Evolutionary conservation across 106 monocot species (phyloP).

Genomic region (Cymbidium sinense): DNA sequence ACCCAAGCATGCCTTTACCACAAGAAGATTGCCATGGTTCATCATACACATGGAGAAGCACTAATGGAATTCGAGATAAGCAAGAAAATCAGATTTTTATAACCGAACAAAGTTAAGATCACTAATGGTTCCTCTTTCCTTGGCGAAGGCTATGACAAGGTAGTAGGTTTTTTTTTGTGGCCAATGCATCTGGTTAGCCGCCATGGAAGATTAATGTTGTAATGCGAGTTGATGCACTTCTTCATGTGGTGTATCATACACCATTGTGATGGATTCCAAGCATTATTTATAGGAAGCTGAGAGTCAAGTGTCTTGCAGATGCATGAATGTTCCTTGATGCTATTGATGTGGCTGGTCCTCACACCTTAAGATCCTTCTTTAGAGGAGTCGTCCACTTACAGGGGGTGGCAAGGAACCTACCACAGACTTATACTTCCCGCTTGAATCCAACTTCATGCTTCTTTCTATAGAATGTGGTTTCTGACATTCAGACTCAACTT

Average conservation of each 20-base stretch:
- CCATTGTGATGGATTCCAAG: constrained; percentile 74
- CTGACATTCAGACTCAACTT: constrained; percentile 58
- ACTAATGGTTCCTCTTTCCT: constrained; percentile 80
- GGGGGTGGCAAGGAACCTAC: constrained; percentile 61
- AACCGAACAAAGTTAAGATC: constrained; percentile 77
- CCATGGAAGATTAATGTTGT: constrained; percentile 76
- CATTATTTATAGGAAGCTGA: constrained; percentile 41
- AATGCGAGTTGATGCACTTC: constrained; percentile 60
- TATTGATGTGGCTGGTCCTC: constrained; percentile 69
- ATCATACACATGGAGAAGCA: constrained; percentile 56
- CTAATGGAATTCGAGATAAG: constrained; percentile 59
- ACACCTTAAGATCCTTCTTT: constrained; percentile 60
- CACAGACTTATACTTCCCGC: constrained; percentile 58
- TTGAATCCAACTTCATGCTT: constrained; percentile 89
- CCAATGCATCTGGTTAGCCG: constrained; percentile 63
- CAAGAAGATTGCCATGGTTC: constrained; percentile 50
- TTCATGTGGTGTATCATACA: constrained; percentile 85
- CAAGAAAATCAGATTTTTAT: constrained; percentile 76
- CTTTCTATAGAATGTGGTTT: constrained; percentile 77
- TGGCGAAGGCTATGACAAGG: constrained; percentile 68
- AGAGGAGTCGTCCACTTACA: constrained; percentile 71
- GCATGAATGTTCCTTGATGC: constrained; percentile 87
- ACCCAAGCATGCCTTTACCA: constrained; percentile 36
- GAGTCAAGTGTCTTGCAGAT: constrained; percentile 85
- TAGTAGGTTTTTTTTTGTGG: constrained; percentile 62